These are phyloP conservation scores for Epichloe sibirici DNA, from an alignment of 2,329 filamentous ascomycete species.

Conservation along the genomic window DNA sequence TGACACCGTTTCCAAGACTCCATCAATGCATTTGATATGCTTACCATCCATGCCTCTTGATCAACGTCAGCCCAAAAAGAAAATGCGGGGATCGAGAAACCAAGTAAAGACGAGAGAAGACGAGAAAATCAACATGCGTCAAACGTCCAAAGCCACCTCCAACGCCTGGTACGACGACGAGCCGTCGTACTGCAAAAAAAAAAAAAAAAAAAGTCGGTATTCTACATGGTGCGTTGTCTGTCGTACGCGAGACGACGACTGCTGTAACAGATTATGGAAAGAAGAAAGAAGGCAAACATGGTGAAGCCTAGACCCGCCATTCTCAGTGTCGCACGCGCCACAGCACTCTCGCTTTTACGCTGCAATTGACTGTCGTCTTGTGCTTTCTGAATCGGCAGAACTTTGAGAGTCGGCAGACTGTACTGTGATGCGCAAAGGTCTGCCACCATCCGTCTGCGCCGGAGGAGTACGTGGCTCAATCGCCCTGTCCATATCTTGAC, in stretches of 20 bases:
- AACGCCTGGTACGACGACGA: background rate
- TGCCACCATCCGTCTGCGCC: constrained; percentile 16
- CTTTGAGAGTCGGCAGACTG: constrained; percentile 8
- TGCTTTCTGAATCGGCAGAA: constrained; percentile 4
- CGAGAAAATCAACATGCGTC: too few species aligned
- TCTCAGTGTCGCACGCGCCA: background rate
- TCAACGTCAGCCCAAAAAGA: too few species aligned
- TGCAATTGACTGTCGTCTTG: constrained; percentile 15
- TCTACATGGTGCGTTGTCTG: background rate
- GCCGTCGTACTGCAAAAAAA: background rate
- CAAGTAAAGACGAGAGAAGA: too few species aligned
- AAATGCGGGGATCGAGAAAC: too few species aligned
- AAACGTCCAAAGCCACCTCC: background rate
- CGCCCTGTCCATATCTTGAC: background rate
- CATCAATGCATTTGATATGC: constrained; percentile 1
- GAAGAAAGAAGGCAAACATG: background rate
- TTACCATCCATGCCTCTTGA: background rate
- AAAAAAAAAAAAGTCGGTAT: too few species aligned
- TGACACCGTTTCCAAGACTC: background rate
- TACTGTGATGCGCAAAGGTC: constrained; percentile 14
- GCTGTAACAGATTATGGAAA: background rate
- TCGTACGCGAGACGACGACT: background rate
- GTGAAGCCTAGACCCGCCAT: background rate
- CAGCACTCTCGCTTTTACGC: background rate
- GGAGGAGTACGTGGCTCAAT: constrained; percentile 16